Conservation (phyloP, 164 flowering plant species). For the Pachysandra terminalis region DNA sequence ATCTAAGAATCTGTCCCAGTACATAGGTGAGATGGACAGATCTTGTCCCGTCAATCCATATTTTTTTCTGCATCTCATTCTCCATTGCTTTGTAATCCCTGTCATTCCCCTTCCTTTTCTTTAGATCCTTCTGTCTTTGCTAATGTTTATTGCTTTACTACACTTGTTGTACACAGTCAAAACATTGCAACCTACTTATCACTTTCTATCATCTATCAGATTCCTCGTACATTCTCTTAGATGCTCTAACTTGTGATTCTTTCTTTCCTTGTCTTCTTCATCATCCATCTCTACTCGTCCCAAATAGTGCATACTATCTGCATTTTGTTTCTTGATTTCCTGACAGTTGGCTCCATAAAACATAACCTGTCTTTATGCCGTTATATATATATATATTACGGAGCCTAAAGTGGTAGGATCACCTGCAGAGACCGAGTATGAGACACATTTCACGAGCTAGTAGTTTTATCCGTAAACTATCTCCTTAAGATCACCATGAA, state of each 20-base stretch:
- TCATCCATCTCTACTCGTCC: neutral
- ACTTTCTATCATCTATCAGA: neutral
- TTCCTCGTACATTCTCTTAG: neutral
- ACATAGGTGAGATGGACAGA: too few species aligned
- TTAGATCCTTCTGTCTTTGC: neutral
- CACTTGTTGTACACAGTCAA: neutral
- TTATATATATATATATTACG: too few species aligned
- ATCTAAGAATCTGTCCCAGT: too few species aligned
- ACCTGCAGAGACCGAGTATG: too few species aligned
- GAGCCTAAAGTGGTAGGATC: too few species aligned
- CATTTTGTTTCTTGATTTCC: neutral
- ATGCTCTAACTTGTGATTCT: neutral
- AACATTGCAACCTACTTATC: neutral
- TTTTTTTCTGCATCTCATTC: neutral
- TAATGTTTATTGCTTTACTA: neutral
- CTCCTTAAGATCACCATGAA: too few species aligned
- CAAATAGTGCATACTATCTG: neutral
- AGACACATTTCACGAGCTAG: too few species aligned
- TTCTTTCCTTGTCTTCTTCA: neutral
- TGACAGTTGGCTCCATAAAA: neutral
- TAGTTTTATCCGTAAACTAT: too few species aligned
- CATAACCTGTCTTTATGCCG: neutral
- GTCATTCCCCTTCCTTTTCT: neutral
- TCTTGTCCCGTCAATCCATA: too few species aligned
- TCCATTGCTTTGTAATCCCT: neutral